phyloP scores from a whole-genome alignment of 140 eudicot species.

The Bidens hawaiensis region DNA sequence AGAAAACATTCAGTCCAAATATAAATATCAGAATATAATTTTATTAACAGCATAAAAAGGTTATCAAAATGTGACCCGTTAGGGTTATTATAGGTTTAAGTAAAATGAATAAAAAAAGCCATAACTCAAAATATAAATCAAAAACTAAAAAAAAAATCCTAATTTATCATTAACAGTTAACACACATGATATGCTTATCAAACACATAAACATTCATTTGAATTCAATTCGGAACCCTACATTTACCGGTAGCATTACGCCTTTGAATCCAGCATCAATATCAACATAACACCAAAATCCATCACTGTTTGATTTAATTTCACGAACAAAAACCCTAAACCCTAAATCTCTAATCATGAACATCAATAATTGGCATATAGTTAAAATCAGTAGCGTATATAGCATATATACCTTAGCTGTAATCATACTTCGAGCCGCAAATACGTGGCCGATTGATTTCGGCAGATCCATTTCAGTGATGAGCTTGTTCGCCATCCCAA shows the following conservation, averaged over 20 bases:
- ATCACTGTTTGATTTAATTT: neutral
- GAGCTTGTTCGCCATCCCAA: slow-evolving; percentile 65
- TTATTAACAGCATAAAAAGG: neutral
- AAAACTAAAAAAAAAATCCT: no score
- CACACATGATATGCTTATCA: neutral
- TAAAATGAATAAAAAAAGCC: no score
- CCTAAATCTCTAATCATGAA: neutral
- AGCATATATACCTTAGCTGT: slow-evolving; percentile 59
- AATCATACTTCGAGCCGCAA: slow-evolving; percentile 70
- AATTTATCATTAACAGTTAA: neutral
- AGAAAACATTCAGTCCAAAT: slow-evolving; percentile 9
- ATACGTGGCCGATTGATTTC: slow-evolving; percentile 54
- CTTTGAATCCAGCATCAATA: neutral
- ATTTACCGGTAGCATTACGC: neutral
- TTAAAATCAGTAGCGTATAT: neutral
- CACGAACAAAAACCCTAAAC: neutral
- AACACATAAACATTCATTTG: no score
- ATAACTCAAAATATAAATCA: no score
- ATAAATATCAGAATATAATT: neutral
- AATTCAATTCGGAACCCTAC: no score
- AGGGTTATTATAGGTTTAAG: no score
- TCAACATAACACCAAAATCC: slow-evolving; percentile 4
- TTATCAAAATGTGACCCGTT: no score
- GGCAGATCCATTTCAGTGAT: slow-evolving; percentile 71
- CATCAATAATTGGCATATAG: neutral